Percentiles rank a stretch among this genome's conserved stretches.
These are phyloP conservation scores for Cladophialophora psammophila DNA, from an alignment of 2,329 filamentous ascomycete species.

Conservation along the genomic window DNA sequence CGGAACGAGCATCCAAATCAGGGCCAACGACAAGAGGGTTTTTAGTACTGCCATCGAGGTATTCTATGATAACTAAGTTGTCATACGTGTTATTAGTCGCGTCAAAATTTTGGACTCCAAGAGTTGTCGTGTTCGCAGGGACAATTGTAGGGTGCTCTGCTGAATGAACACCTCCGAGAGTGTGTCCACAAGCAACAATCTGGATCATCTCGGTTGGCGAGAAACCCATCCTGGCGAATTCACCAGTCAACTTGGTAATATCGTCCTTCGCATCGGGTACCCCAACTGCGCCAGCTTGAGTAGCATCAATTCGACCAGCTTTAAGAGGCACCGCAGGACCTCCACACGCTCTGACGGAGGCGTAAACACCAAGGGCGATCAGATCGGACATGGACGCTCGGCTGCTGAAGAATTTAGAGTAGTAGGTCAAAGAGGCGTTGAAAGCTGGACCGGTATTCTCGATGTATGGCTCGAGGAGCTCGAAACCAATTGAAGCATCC, in stretches of 20 bases:
- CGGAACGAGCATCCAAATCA: constrained; percentile 45
- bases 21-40: constrained; percentile 37
- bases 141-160: constrained; percentile 46
- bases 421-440: constrained; percentile 45
- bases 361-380: constrained; percentile 44
- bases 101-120: constrained; percentile 42
- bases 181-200: constrained; percentile 48
- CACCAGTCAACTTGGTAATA: constrained; percentile 41
- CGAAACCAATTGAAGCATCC: constrained; percentile 48
- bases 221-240: constrained; percentile 45
- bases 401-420: constrained; percentile 41
- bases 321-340: constrained; percentile 44
- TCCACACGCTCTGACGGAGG: constrained; percentile 45
- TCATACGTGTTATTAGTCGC: constrained; percentile 42
- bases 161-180: constrained; percentile 47
- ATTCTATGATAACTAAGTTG: constrained; percentile 45
- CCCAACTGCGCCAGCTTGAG: constrained; percentile 42
- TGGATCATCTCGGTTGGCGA: constrained; percentile 40
- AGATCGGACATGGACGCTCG: constrained; percentile 44
- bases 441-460: constrained; percentile 46
- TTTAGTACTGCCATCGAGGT: constrained; percentile 43
- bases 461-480: constrained; percentile 37
- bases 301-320: constrained; percentile 46
- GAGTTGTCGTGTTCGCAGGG: constrained; percentile 40
- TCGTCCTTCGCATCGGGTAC: constrained; percentile 46